phyloP scores from a whole-genome alignment of 2,329 filamentous ascomycete genomes.

The Aspergillus candidus region DNA sequence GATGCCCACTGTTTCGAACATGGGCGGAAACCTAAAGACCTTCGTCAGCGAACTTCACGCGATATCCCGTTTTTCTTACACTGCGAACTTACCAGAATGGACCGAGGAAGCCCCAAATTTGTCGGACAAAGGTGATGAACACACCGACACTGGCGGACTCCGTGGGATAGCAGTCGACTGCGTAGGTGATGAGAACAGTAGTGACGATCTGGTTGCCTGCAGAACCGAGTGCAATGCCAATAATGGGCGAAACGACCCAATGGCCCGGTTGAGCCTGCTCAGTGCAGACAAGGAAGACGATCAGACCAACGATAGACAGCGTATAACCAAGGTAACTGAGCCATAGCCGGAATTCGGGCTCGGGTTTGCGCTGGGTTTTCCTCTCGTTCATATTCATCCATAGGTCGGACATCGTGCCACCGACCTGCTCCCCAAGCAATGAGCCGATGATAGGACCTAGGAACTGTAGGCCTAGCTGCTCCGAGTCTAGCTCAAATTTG shows the following conservation, averaged over 20 bases:
- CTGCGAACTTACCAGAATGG: slow-evolving; percentile 31
- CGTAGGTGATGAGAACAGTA: slow-evolving; percentile 56
- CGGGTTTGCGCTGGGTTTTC: slow-evolving; percentile 32
- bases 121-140: slow-evolving; percentile 54
- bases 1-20: slow-evolving; percentile 31
- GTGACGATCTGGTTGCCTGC: slow-evolving; percentile 59
- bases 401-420: slow-evolving; percentile 50
- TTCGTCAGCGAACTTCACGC: slow-evolving; percentile 9
- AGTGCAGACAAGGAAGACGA: slow-evolving; percentile 54
- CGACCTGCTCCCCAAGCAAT: slow-evolving; percentile 55
- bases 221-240: slow-evolving; percentile 50
- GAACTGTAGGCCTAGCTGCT: slow-evolving; percentile 57
- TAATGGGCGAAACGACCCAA: slow-evolving; percentile 53
- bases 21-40: slow-evolving; percentile 25
- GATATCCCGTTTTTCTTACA: background rate
- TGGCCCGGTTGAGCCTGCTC: slow-evolving; percentile 39
- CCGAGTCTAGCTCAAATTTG: slow-evolving; percentile 52
- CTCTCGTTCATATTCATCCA: slow-evolving; percentile 48
- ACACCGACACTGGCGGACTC: slow-evolving; percentile 55
- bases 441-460: slow-evolving; percentile 54
- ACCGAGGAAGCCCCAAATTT: slow-evolving; percentile 34
- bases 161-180: slow-evolving; percentile 53
- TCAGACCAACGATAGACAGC: slow-evolving; percentile 48
- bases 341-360: slow-evolving; percentile 54
- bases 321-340: slow-evolving; percentile 51